phyloP scores from a whole-genome alignment of 352 stramenopile species.

The Globisporangium viniferum region DNA sequence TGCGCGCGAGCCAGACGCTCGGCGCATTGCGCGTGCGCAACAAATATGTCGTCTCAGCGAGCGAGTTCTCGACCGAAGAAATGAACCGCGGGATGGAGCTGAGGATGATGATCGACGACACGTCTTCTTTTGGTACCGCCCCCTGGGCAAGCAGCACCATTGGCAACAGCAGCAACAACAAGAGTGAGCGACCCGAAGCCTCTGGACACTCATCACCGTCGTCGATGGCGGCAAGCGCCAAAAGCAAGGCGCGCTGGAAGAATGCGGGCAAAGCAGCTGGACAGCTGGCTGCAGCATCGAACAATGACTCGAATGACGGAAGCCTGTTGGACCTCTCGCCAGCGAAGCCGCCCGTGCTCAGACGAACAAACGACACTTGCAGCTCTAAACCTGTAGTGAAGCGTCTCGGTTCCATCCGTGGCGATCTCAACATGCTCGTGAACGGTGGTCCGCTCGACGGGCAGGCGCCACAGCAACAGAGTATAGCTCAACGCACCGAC shows the following conservation, averaged over 20 bases:
- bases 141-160: background rate
- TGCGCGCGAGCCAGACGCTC: constrained; percentile 52
- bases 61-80: constrained; percentile 36
- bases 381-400: constrained; percentile 18
- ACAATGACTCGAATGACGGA: background rate
- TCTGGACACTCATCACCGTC: background rate
- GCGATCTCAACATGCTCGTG: constrained; percentile 26
- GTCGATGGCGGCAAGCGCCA: background rate
- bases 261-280: background rate
- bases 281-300: background rate
- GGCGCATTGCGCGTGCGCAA: constrained; percentile 24
- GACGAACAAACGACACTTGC: background rate
- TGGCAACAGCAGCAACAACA: background rate
- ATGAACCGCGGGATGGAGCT: constrained; percentile 37
- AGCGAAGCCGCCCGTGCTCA: background rate
- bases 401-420: constrained; percentile 34
- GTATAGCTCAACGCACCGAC: background rate
- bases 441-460: constrained; percentile 17
- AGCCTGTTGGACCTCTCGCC: background rate
- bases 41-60: constrained; percentile 41
- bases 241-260: constrained; percentile 16
- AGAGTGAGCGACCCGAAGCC: background rate
- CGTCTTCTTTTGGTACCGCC: constrained; percentile 2
- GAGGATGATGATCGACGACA: constrained; percentile 31
- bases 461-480: constrained; percentile 8